These are phyloP conservation scores for Xylaria sp. DNA, from an alignment of 2,329 filamentous ascomycete species.

Conservation along the genomic window DNA sequence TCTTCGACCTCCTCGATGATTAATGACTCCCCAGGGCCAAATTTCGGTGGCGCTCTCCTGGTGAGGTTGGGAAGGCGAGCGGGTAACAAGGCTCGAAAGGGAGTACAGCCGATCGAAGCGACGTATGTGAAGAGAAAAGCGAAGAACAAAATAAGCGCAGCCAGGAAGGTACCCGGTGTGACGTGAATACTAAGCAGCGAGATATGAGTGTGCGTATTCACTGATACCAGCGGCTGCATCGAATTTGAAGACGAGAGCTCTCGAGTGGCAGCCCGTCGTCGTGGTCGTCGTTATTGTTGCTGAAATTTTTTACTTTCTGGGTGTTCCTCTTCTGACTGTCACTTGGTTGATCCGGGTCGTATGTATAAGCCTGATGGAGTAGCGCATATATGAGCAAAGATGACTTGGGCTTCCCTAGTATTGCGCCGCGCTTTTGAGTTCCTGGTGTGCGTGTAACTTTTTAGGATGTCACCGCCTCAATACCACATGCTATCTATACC, in stretches of 20 bases:
- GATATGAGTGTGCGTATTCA: conserved; percentile 72
- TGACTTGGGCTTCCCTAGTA: background rate
- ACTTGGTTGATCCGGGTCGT: background rate
- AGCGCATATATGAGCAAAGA: background rate
- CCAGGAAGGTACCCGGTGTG: conserved; percentile 68
- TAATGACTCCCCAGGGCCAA: conserved; percentile 22
- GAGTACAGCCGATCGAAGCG: conserved; percentile 52
- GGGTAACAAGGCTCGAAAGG: conserved; percentile 52
- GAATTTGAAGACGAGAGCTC: conserved; percentile 46
- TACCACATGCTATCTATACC: conserved; percentile 4
- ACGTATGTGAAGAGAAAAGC: conserved; percentile 64
- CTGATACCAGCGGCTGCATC: conserved; percentile 69
- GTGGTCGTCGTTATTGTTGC: background rate
- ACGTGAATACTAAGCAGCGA: conserved; percentile 69
- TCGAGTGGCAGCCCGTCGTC: conserved; percentile 24
- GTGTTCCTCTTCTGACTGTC: background rate
- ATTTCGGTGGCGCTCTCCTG: conserved; percentile 22
- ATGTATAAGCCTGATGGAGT: background rate
- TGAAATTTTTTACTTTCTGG: conserved; percentile 19
- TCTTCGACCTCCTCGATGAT: conserved; percentile 35
- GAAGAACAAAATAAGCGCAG: conserved; percentile 61
- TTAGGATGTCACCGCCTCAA: conserved; percentile 12
- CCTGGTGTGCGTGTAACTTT: conserved; percentile 18
- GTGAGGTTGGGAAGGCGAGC: conserved; percentile 29
- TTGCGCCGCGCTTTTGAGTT: conserved; percentile 21